Evolutionary conservation across 768 basidiomycete genomes (phyloP), one percentile per base, ranked within the genome.

Genomic region (button mushroom (Agaricus bisporus)): DNA sequence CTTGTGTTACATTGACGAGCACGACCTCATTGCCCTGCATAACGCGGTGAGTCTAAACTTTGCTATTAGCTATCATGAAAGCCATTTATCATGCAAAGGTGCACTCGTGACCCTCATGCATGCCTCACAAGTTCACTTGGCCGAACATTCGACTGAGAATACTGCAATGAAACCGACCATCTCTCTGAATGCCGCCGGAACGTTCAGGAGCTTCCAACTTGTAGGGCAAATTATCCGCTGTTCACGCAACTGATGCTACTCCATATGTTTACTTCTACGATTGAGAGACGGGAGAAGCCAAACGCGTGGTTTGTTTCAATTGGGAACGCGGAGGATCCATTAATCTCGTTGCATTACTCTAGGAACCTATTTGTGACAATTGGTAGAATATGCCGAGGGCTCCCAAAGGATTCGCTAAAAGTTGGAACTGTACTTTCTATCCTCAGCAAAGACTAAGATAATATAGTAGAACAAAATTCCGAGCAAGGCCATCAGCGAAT

Each of bases 381-480:
- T 15, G 2, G 35, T 10, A 36, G 35, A 36, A 36, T 15, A 36
- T 36, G 35, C 22, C 22, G 4, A 4, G 22, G 22, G 22, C 22
- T 22, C 22, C 22, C 22, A 22, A 4, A 2, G 22, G 22, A 22
- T 4, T 22, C 22, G 22, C 22, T 22, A 1, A 22, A 22, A n/a
- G n/a, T n/a, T n/a, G n/a, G n/a, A 1, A 22, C 22, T 4, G 22
- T 22, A 22, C 4, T 22, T 22, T 22, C 22, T 22, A 22, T 22
- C 22, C 22, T 2, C 22, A 22, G 22, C 22, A 22, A 25, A 73
- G 48, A 59, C 77, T 67, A 32, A 78, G 72, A 54, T 66, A 80
- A 61, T 79, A 78, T 53, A 79, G 63, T 50, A 80, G 66, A 14
- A 80, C 70, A 77, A 79, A 79, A 62, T 73, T 77, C 2, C 78